These are phyloP conservation scores for Fusarium sp. DNA, from an alignment of 2,329 filamentous ascomycete genomes.

Conservation along the genomic window DNA sequence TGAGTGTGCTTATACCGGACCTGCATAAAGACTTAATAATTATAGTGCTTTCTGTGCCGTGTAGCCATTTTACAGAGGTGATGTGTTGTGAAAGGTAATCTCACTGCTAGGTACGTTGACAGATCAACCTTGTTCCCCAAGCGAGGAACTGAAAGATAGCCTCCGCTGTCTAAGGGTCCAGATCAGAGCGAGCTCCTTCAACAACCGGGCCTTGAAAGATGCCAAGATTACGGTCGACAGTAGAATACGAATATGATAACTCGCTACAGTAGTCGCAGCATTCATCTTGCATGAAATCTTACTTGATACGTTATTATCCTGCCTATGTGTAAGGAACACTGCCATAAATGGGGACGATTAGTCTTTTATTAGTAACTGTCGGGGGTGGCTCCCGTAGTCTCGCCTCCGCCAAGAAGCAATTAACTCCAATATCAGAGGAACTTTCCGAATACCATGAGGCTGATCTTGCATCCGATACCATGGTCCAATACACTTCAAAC, in stretches of 20 bases:
- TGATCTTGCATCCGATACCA: slow-evolving; percentile 22
- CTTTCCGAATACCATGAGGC: slow-evolving; percentile 5
- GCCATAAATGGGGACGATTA: slow-evolving; percentile 32
- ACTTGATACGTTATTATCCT: not conserved
- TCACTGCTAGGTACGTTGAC: not conserved
- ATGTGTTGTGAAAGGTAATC: slow-evolving; percentile 7
- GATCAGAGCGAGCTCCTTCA: not conserved
- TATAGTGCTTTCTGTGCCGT: not conserved
- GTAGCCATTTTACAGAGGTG: not conserved
- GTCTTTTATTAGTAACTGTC: slow-evolving; percentile 17
- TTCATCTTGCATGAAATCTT: slow-evolving; percentile 20
- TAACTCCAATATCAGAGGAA: slow-evolving; percentile 10
- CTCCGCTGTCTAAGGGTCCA: slow-evolving; percentile 2
- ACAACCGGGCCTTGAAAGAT: not conserved
- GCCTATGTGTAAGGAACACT: slow-evolving; percentile 32
- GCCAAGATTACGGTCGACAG: not conserved
- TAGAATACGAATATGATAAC: not conserved
- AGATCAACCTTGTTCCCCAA: not conserved
- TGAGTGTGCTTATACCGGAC: not conserved
- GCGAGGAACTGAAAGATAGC: not conserved
- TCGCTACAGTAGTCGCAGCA: slow-evolving; percentile 6
- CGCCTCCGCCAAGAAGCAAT: slow-evolving; percentile 13
- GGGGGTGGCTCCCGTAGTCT: slow-evolving; percentile 14
- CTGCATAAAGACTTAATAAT: not conserved
- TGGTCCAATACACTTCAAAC: slow-evolving; percentile 21